Evolutionary conservation across 768 basidiomycete genomes (phyloP).

Genomic region (Mycena indigotica): DNA sequence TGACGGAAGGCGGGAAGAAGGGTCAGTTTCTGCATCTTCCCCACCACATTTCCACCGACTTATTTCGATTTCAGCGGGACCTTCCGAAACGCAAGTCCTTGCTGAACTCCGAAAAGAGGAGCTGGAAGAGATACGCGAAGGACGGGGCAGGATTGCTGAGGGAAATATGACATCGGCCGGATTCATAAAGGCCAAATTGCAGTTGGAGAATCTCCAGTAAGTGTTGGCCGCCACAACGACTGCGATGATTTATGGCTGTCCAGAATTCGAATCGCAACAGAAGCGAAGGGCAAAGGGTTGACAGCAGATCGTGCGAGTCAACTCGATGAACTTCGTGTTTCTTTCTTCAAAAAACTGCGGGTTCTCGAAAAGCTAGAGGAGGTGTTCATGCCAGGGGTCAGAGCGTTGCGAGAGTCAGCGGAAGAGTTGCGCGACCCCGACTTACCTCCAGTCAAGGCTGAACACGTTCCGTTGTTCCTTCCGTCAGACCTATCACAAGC

Average conservation of each 20-base stretch:
- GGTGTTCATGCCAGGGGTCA: conserved; percentile 7
- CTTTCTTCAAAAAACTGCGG: neutral
- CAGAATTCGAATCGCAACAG: neutral
- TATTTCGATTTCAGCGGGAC: too few relatives aligned
- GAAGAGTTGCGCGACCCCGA: conserved; percentile 8
- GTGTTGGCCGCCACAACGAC: neutral
- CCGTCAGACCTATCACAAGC: conserved; percentile 5
- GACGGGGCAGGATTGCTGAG: neutral
- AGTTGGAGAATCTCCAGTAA: conserved; percentile 5
- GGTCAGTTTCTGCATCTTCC: neutral
- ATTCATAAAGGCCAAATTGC: neutral
- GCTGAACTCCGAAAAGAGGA: neutral
- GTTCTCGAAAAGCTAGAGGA: conserved; percentile 1
- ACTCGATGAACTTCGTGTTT: conserved; percentile 9
- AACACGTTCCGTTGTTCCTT: conserved; percentile 9
- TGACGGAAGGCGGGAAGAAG: neutral
- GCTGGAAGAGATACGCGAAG: neutral
- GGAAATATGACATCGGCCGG: neutral
- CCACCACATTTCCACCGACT: too few relatives aligned
- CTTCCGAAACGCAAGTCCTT: neutral
- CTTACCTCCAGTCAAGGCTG: conserved; percentile 1
- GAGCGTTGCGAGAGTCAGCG: neutral
- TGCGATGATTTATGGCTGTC: neutral
- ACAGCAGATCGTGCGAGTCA: neutral
- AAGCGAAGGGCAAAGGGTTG: neutral